Evolutionary conservation across 2,329 filamentous ascomycete genomes (phyloP).

Genomic region (Aspergillus sp.): DNA sequence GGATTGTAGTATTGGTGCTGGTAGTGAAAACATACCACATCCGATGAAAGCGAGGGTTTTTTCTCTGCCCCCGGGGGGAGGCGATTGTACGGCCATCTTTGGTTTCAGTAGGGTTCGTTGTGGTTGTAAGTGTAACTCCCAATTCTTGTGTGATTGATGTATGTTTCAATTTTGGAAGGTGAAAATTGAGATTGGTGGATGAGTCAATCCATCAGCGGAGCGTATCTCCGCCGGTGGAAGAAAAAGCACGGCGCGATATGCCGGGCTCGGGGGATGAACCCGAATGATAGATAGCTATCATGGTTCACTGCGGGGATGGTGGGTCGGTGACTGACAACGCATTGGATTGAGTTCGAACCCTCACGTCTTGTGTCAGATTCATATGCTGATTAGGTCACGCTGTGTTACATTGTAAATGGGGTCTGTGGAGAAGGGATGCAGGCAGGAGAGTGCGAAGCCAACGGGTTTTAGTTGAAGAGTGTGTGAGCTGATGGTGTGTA

Average conservation of each 20-base stretch:
- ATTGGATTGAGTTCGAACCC: neutral
- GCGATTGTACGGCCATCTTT: constrained; percentile 9
- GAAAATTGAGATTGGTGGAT: neutral
- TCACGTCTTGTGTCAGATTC: neutral
- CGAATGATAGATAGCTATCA: neutral
- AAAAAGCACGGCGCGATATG: neutral
- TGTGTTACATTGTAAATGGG: neutral
- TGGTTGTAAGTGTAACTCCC: neutral
- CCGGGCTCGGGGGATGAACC: neutral
- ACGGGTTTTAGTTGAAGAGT: too few relatives aligned
- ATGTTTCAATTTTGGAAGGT: neutral
- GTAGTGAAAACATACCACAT: constrained; percentile 15
- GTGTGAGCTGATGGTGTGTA: too few relatives aligned
- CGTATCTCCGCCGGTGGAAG: neutral
- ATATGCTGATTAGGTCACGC: neutral
- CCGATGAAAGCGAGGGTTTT: constrained; percentile 22
- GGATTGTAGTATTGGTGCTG: neutral
- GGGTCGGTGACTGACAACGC: neutral
- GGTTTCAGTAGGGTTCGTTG: neutral
- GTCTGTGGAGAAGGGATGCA: neutral
- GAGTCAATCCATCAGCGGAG: neutral
- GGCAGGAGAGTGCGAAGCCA: too few relatives aligned
- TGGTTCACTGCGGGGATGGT: neutral
- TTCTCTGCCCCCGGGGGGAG: neutral
- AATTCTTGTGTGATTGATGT: neutral